Evolutionary conservation across 495 filamentous ascomycete species (phyloP).

Genomic region (Aspergillus steynii): DNA sequence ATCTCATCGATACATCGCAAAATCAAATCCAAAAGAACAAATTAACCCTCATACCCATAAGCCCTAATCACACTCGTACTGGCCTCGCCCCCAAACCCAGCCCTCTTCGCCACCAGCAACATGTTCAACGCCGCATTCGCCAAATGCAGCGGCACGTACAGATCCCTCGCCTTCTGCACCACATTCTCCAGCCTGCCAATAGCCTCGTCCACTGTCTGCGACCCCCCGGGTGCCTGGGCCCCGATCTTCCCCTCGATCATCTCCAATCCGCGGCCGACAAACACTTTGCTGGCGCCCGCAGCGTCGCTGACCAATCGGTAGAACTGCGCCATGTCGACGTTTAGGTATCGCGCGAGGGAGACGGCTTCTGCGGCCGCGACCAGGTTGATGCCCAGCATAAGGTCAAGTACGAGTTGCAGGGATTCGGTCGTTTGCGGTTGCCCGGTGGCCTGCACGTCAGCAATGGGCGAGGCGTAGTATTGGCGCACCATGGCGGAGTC

Average conservation of each 20-base stretch:
- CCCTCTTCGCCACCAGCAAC: constrained; percentile 35
- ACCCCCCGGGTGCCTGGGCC: constrained; percentile 24
- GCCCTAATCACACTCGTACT: constrained; percentile 39
- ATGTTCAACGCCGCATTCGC: constrained; percentile 44
- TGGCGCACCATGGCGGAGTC: constrained; percentile 70
- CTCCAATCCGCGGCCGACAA: constrained; percentile 56
- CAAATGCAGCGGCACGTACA: constrained; percentile 43
- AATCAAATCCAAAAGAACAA: constrained; percentile 5
- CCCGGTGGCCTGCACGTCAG: constrained; percentile 29
- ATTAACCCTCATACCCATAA: constrained; percentile 24
- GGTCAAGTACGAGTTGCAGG: constrained; percentile 55
- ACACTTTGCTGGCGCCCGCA: constrained; percentile 64
- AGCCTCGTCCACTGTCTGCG: constrained; percentile 54
- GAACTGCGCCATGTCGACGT: constrained; percentile 64
- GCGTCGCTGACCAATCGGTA: constrained; percentile 68
- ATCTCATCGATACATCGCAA: not conserved
- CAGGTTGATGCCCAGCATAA: constrained; percentile 65
- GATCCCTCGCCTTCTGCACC: constrained; percentile 58
- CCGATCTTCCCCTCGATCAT: constrained; percentile 46
- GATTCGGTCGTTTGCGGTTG: constrained; percentile 31
- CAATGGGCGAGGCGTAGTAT: constrained; percentile 49
- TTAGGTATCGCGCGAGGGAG: constrained; percentile 60
- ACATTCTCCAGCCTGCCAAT: constrained; percentile 59
- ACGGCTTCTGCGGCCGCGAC: constrained; percentile 66
- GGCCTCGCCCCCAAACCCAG: constrained; percentile 32